Percentiles rank a stretch among this genome's conserved stretches.
Evolutionary conservation across 805 yeast species (phyloP).

Genomic region (Yarrowia deformans): DNA sequence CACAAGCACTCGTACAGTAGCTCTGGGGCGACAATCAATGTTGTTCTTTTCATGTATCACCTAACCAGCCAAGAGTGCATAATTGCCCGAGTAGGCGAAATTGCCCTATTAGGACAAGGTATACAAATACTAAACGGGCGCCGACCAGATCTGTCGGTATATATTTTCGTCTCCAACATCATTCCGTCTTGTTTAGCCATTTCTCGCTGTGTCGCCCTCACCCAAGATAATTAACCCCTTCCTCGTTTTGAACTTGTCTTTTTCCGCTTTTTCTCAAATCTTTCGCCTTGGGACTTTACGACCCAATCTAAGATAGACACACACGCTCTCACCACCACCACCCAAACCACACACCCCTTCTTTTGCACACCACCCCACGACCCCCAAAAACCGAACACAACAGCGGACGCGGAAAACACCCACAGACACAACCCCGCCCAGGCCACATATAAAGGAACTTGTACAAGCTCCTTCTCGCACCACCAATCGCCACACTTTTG

Average conservation of each 20-base stretch:
- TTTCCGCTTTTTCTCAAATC: constrained; percentile 22
- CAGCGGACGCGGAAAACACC: neutral
- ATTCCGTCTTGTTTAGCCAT: no score
- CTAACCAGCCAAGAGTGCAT: neutral
- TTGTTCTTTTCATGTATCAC: neutral
- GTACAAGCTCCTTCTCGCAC: neutral
- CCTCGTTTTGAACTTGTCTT: constrained; percentile 15
- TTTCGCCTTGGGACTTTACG: constrained; percentile 34
- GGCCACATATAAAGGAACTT: neutral
- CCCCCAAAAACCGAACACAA: neutral
- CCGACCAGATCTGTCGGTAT: neutral
- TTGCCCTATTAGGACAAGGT: neutral
- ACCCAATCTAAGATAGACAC: constrained; percentile 35
- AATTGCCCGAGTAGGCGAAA: constrained; percentile 4
- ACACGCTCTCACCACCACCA: constrained; percentile 11
- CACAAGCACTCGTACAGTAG: no score
- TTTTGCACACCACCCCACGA: constrained; percentile 32
- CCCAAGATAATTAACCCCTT: neutral
- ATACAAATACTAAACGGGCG: neutral
- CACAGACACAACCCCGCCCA: neutral
- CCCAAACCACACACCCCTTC: constrained; percentile 34
- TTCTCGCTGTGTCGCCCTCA: neutral
- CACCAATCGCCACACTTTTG: no score
- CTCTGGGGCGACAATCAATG: neutral
- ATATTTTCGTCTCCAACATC: neutral